phyloP scores from a whole-genome alignment of 306 rosid species.

The Parietaria judaica region DNA sequence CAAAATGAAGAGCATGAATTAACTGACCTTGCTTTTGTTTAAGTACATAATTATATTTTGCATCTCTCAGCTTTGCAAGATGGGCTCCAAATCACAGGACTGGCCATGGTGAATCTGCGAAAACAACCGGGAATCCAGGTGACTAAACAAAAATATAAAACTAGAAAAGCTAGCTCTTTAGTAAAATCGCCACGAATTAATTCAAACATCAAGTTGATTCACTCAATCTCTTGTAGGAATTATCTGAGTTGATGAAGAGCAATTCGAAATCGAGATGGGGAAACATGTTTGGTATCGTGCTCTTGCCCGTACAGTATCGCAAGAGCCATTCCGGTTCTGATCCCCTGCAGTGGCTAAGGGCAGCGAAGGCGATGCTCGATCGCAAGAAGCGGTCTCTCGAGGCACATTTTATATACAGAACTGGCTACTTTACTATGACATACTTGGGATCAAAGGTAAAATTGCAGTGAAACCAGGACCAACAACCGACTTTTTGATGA shows the following conservation, averaged over 20 bases:
- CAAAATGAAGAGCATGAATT: too few relatives aligned
- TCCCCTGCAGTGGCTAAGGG: conserved; percentile 48
- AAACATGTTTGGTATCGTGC: conserved; percentile 61
- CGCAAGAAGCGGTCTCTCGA: conserved; percentile 60
- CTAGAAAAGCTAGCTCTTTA: too few relatives aligned
- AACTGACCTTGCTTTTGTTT: too few relatives aligned
- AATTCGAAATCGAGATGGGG: conserved; percentile 69
- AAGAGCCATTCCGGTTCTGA: conserved; percentile 28
- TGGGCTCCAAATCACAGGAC: conserved; percentile 72
- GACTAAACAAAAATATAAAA: background rate
- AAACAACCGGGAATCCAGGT: conserved; percentile 71
- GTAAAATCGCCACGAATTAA: too few relatives aligned
- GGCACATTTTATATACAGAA: conserved; percentile 47
- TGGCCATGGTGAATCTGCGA: conserved; percentile 75
- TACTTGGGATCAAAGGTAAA: conserved; percentile 65
- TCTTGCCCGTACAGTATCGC: conserved; percentile 58
- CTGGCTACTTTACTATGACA: conserved; percentile 43
- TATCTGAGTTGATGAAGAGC: conserved; percentile 51
- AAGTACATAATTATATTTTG: background rate
- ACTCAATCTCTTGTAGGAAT: conserved; percentile 35
- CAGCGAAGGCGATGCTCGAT: conserved; percentile 66
- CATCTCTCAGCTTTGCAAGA: conserved; percentile 44
- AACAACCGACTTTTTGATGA: too few relatives aligned
- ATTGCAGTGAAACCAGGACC: background rate
- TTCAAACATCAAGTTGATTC: too few relatives aligned